Base-by-base conservation (phyloP, 1,284 basidiomycete species). In the Cutaneotrichosporon sp. region DNA sequence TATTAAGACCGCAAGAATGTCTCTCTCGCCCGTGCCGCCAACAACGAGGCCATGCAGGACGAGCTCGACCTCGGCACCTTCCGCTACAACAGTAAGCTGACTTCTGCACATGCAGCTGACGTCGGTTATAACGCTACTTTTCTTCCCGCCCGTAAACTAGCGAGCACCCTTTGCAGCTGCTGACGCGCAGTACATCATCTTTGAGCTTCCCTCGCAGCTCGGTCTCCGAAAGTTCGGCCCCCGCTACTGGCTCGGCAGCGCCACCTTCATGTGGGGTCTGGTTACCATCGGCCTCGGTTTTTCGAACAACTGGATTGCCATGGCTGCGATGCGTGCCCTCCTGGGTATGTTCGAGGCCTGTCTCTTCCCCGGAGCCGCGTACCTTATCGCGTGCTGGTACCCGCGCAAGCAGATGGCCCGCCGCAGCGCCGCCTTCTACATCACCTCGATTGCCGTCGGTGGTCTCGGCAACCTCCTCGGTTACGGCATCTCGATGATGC, bases 331-430 rank as follows among this genome's bases (percentile, higher is more conserved):
- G 52, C 74, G 81, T 45, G 72, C 76, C 6, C 65, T 82, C 1
- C 68, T 82, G 34, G 82, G 80, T 18, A 52, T 74, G 9, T 68
- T 80, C 33, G 78, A 79, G 63, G 69, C 62, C 54, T 66, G 69
- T 24, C 72, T 79, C 64, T 77, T 77, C 70, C 73, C 70, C 8
- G 70, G 68, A 13, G 77, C 73, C 55, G 76, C 79, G 2, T 80
- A 74, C 70, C 71, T 83, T 22, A 77, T 82, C 63, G 76, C 79
- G 14, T 60, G 59, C 59, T 60, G 81, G 81, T 83, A 82, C 69
- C 78, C 79, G 1, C 77, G 81, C 24, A 73, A 74, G 60, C 80
- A 82, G 67, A 77, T 78, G 50, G 78, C 81, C 57, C 69, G 51
- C n/a, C 64, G 68, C 54, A 54, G 63, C 66, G 74, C 77, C 4